Evolutionary conservation across 768 basidiomycete genomes (phyloP), one percentile per base, ranked within the genome.

Genomic region (Tylopilus plumbeoviolaceoides): DNA sequence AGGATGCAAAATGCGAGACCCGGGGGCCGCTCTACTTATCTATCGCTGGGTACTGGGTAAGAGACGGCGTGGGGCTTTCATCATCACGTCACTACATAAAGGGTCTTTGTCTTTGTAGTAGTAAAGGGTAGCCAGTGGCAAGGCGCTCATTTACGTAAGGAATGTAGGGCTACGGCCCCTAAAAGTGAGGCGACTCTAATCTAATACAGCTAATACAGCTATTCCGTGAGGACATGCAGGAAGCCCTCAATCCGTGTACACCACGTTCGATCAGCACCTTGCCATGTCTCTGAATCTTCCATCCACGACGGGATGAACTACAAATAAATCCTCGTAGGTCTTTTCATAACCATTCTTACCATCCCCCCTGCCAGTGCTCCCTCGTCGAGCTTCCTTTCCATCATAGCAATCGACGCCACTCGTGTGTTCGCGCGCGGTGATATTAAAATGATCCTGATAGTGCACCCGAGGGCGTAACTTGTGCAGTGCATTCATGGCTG

Each of bases 341-440:
- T 53, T 55, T 52, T 49, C 48, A 8, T 49, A 33, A 17, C n/a
- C 49, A 40, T 55, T 40, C 57, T 57, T 18, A 33, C 44, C 54
- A 62, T 38, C 12, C 44, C 48, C 59, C n/a, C n/a, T n/a, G n/a
- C n/a, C n/a, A n/a, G n/a, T 58, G 39, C 59, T 47, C 43, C 76
- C 78, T 56, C 62, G 70, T 38, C 80, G 69, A 31, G 72, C 69
- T 46, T 68, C 70, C 48, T 70, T 60, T 38, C 88, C 88, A 59
- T 90, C 84, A 64, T 82, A 88, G 42, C 78, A 78, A 65, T 95
- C 91, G 0, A 94, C 83, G 7, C 62, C 63, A 57, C 79, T 83
- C 91, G 94, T 91, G 62, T 92, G 84, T 66, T 92, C 88, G 38
- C 78, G 74, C 33, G 74, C 72, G 11, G 81, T 75, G 23, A 90